Evolutionary conservation across 2,329 filamentous ascomycete species (phyloP).

Genomic region (Cadophora malorum): DNA sequence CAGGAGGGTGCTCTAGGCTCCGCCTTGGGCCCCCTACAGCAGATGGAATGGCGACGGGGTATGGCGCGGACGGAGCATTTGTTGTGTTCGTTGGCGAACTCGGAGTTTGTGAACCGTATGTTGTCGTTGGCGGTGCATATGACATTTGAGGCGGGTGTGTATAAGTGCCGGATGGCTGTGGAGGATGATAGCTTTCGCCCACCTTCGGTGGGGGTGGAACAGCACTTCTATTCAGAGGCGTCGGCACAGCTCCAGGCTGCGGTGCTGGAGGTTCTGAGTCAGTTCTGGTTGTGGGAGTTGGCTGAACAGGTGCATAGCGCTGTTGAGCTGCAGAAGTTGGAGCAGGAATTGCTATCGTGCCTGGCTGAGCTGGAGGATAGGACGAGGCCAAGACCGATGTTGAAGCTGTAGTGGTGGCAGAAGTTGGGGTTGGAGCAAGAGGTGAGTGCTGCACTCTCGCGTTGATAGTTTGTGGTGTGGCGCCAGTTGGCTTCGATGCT

Average conservation of each 20-base stretch:
- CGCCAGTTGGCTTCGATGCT: slow-evolving; percentile 56
- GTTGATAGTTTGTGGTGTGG: slow-evolving; percentile 54
- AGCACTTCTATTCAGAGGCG: slow-evolving; percentile 46
- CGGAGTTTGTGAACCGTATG: slow-evolving; percentile 51
- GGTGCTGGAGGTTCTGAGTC: slow-evolving; percentile 56
- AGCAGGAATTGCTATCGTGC: slow-evolving; percentile 56
- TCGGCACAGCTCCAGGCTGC: slow-evolving; percentile 62
- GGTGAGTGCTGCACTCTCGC: slow-evolving; percentile 34
- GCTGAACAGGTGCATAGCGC: slow-evolving; percentile 48
- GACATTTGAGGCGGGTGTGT: slow-evolving; percentile 57
- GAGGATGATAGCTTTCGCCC: slow-evolving; percentile 52
- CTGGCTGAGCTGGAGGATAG: slow-evolving; percentile 54
- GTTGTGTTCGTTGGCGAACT: slow-evolving; percentile 54
- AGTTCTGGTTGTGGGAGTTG: slow-evolving; percentile 52
- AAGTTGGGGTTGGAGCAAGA: slow-evolving; percentile 31
- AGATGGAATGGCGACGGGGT: slow-evolving; percentile 35
- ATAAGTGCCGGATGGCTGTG: slow-evolving; percentile 36
- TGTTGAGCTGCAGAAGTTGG: slow-evolving; percentile 44
- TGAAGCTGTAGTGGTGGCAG: slow-evolving; percentile 43
- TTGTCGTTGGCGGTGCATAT: slow-evolving; percentile 54
- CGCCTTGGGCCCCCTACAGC: slow-evolving; percentile 30
- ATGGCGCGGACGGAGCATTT: slow-evolving; percentile 39
- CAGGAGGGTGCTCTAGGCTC: slow-evolving; percentile 47
- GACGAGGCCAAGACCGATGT: slow-evolving; percentile 41
- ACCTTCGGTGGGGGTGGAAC: slow-evolving; percentile 60